Evolutionary conservation across 1,284 basidiomycete species (phyloP).

Genomic region (Ustilago vetiveriae): DNA sequence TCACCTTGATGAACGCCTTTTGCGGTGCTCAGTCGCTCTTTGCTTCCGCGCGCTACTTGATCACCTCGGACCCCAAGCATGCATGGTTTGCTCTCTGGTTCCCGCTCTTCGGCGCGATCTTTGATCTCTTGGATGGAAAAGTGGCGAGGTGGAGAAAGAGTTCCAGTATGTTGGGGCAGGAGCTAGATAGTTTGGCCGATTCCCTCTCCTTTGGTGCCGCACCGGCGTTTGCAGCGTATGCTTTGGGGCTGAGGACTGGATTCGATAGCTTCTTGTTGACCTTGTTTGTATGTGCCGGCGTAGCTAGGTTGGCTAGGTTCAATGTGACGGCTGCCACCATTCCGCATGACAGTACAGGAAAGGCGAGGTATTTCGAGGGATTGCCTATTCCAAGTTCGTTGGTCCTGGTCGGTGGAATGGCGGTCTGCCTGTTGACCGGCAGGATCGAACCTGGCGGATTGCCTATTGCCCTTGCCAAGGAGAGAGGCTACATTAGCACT

Average conservation of each 20-base stretch:
- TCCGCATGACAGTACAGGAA: conserved; percentile 86
- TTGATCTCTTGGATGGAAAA: conserved; percentile 97
- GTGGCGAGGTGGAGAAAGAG: conserved; percentile 96
- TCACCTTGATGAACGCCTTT: conserved; percentile 99
- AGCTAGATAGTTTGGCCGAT: conserved; percentile 95
- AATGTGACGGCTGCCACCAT: conserved; percentile 96
- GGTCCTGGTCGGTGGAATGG: conserved; percentile 80
- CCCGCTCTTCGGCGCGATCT: conserved; percentile 94
- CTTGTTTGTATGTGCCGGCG: conserved; percentile 91
- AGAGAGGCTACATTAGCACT: conserved; percentile 37
- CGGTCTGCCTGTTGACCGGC: conserved; percentile 83
- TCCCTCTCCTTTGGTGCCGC: conserved; percentile 98
- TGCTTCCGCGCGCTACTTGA: conserved; percentile 86
- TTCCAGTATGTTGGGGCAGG: conserved; percentile 95
- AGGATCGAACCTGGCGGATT: conserved; percentile 52
- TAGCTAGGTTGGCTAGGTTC: conserved; percentile 95
- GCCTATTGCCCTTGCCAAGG: conserved; percentile 43
- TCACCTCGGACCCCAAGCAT: conserved; percentile 77
- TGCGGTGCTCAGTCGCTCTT: conserved; percentile 96
- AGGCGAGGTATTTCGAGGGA: conserved; percentile 94
- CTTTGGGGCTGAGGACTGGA: conserved; percentile 85
- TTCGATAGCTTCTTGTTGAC: conserved; percentile 88
- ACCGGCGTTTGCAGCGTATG: conserved; percentile 89
- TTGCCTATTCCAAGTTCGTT: conserved; percentile 94
- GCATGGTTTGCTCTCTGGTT: conserved; percentile 78